Evolutionary conservation across 192 early-diverging fungal genomes (phyloP), one percentile per base, ranked within the genome.

Genomic region (Haplosporangium gracile): DNA sequence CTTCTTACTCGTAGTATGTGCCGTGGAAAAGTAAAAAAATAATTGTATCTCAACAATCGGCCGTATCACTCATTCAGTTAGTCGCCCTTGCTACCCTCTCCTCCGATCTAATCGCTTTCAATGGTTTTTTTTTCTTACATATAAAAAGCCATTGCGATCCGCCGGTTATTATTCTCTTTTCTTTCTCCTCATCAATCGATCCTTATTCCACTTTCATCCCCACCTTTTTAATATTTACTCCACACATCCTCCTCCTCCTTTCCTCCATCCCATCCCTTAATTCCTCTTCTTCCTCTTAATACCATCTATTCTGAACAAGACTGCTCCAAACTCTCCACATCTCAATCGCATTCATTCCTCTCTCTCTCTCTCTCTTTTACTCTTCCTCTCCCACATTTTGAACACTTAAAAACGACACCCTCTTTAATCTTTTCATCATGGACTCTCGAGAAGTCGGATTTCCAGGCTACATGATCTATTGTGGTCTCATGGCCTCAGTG

Each of bases 391-490:
- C 20, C 51, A 38, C 34, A 26, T 24, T 42, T 24, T 42, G 18
- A 70, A 40, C 22, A 40, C 60, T 68, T 29, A 39, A 65, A 38
- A 15, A 32, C 38, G 22, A 10, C 36, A 10, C 36, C 47, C 6
- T 38, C 51, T 24, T 13, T 43, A 11, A 53, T 26, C 55, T 16
- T 40, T 16, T 51, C 36, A 81, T 29, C 51, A 88, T 88, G 88
- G 90, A 91, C 70, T 91, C 88, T 53, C 63, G 87, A 79, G 82
- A 91, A 60, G 15, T 83, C 13, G 81, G 70, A 18, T 82, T 82
- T 39, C 88, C 88, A 2, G 57, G 55, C 9, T 89, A 88, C 68
- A 91, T 91, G 88, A 69, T 91, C 60, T 91, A 84, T 39, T 87
- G 83, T 68, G 87, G 81, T 49, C 29, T 84, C 11, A 40, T 91